Conservation (phyloP, 345 rosid genomes). For the Acer negundo region DNA sequence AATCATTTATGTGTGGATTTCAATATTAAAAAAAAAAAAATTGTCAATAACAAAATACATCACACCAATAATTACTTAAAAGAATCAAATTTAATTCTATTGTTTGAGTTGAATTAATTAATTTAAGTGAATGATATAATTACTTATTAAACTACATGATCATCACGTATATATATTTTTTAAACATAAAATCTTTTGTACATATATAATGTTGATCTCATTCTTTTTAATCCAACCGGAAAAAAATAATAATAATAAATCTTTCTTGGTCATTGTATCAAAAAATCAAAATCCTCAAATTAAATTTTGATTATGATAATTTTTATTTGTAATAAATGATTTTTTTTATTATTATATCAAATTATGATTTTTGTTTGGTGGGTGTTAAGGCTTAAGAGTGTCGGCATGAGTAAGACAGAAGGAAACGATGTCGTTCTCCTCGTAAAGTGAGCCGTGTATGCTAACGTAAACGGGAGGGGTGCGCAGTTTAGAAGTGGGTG, state of each 20-base stretch:
- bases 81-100: too few species aligned
- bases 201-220: neutral
- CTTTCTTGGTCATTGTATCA: neutral
- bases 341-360: neutral
- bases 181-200: neutral
- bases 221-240: neutral
- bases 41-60: too few species aligned
- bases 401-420: slow-evolving; percentile 3
- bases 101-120: too few species aligned
- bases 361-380: neutral
- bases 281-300: neutral
- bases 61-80: too few species aligned
- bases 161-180: too few species aligned
- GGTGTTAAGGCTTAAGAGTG: neutral
- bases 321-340: neutral
- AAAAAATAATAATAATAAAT: too few species aligned
- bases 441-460: neutral
- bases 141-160: neutral
- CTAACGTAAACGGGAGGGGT: neutral
- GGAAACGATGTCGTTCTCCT: slow-evolving; percentile 18
- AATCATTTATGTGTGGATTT: too few species aligned
- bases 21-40: too few species aligned
- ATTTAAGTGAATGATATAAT: too few species aligned
- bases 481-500: slow-evolving; percentile 2
- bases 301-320: neutral